phyloP scores from a whole-genome alignment of 352 stramenopile species.

The Phytophthora pisi region DNA sequence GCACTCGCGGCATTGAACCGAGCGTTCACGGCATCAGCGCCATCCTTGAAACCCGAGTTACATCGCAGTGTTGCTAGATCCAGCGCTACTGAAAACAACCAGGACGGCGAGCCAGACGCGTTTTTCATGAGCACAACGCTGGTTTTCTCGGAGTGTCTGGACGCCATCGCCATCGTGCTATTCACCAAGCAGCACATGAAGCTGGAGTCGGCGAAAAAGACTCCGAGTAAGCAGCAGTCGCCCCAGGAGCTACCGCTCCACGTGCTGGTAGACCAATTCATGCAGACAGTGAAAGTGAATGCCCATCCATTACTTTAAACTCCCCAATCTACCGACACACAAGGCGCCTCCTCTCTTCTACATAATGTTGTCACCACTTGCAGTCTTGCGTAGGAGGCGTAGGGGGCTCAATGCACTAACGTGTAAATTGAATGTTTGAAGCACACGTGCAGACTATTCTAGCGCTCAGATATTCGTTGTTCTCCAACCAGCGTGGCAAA shows the following conservation, averaged over 20 bases:
- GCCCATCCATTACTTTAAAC: constrained; percentile 7
- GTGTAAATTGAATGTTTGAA: no score
- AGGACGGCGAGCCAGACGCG: constrained; percentile 36
- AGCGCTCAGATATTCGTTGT: no score
- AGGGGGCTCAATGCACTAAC: no score
- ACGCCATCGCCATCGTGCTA: constrained; percentile 55
- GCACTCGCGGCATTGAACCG: constrained; percentile 32
- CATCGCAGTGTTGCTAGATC: constrained; percentile 11
- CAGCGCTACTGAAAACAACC: not conserved
- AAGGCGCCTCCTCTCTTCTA: no score
- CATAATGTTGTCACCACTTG: no score
- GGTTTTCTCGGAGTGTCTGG: constrained; percentile 66
- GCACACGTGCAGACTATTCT: no score
- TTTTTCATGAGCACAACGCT: constrained; percentile 59
- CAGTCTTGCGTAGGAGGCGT: no score
- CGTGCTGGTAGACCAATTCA: constrained; percentile 56
- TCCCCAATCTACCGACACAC: no score
- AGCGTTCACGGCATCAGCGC: constrained; percentile 25
- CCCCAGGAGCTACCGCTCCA: constrained; percentile 33
- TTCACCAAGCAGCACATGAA: constrained; percentile 45
- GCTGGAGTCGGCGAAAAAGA: not conserved
- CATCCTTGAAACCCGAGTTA: constrained; percentile 17
- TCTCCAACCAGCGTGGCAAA: no score
- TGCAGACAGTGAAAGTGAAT: constrained; percentile 38
- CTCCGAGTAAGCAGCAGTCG: constrained; percentile 18